Conservation (phyloP, 495 filamentous ascomycete genomes). For the Durotheca rogersii region DNA sequence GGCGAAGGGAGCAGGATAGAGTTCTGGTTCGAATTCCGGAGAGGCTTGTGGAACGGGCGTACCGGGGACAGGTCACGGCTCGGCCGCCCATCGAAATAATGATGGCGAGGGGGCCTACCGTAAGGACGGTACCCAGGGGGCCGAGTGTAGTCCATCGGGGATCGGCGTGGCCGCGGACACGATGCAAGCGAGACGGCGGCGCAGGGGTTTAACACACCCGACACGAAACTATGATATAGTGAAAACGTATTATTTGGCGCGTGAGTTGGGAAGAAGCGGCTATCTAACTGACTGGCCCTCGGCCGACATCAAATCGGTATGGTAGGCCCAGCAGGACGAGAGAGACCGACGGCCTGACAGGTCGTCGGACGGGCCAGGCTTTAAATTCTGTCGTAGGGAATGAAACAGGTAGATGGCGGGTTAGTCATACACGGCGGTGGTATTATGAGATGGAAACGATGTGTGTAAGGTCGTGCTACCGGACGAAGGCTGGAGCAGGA, state of each 20-base stretch:
- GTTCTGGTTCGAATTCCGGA: conserved; percentile 42
- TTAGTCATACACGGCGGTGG: too few species aligned
- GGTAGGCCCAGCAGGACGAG: too few species aligned
- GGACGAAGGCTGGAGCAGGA: too few species aligned
- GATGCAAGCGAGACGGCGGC: background rate
- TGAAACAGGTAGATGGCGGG: too few species aligned
- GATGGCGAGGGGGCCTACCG: conserved; percentile 42
- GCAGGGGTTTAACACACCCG: background rate
- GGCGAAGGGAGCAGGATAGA: conserved; percentile 42
- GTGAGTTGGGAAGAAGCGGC: conserved; percentile 25
- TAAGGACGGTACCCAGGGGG: conserved; percentile 42
- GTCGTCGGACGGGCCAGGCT: too few species aligned
- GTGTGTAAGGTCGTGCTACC: too few species aligned
- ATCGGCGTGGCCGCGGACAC: conserved; percentile 1
- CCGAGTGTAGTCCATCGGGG: conserved; percentile 41
- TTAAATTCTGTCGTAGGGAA: too few species aligned
- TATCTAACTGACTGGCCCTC: conserved; percentile 14
- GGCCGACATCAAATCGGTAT: conserved; percentile 19
- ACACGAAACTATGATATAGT: conserved; percentile 35
- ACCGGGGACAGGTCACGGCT: conserved; percentile 16
- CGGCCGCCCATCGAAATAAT: conserved; percentile 30
- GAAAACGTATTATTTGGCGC: conserved; percentile 22
- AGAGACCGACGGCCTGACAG: too few species aligned
- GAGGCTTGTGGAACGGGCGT: conserved; percentile 36
- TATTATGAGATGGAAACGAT: too few species aligned